Evolutionary conservation across 1,284 basidiomycete genomes (phyloP).

Genomic region (Pyrrhoderma noxium): DNA sequence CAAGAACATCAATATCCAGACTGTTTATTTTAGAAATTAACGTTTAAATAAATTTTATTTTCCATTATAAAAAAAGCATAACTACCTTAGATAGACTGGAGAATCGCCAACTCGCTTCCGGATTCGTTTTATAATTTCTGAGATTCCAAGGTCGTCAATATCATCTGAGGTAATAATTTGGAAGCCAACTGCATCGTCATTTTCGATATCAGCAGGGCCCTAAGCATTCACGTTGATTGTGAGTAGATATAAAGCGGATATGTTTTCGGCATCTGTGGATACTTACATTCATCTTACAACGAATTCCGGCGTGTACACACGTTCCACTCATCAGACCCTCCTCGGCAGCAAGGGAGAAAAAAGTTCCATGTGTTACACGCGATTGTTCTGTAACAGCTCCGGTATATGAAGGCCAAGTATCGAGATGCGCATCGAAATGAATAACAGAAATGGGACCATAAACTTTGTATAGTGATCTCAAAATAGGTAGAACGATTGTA

Average conservation of each 20-base stretch:
- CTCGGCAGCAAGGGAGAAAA: slow-evolving; percentile 65
- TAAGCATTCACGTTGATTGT: slow-evolving; percentile 22
- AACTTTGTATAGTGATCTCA: slow-evolving; percentile 61
- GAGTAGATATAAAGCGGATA: not conserved
- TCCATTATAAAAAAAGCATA: not conserved
- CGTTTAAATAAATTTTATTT: not conserved
- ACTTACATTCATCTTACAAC: slow-evolving; percentile 60
- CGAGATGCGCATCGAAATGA: slow-evolving; percentile 75
- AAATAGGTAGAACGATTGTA: slow-evolving; percentile 70
- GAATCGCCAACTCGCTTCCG: slow-evolving; percentile 55
- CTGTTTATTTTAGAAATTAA: slow-evolving; percentile 27
- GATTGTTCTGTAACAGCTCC: slow-evolving; percentile 51
- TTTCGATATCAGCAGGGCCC: slow-evolving; percentile 52
- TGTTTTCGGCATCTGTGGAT: not conserved
- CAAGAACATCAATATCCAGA: slow-evolving; percentile 74
- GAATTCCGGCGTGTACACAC: slow-evolving; percentile 72
- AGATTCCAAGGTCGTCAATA: slow-evolving; percentile 62
- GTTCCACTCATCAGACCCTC: slow-evolving; percentile 67
- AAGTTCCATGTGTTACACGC: slow-evolving; percentile 68
- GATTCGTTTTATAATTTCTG: slow-evolving; percentile 55
- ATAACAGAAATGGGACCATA: slow-evolving; percentile 76
- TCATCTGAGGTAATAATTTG: slow-evolving; percentile 68
- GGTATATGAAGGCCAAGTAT: slow-evolving; percentile 55
- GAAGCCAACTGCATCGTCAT: slow-evolving; percentile 62
- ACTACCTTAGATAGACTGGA: slow-evolving; percentile 69